Conservation (phyloP, 2,329 filamentous ascomycete genomes). For the Trichoderma guizhouense region DNA sequence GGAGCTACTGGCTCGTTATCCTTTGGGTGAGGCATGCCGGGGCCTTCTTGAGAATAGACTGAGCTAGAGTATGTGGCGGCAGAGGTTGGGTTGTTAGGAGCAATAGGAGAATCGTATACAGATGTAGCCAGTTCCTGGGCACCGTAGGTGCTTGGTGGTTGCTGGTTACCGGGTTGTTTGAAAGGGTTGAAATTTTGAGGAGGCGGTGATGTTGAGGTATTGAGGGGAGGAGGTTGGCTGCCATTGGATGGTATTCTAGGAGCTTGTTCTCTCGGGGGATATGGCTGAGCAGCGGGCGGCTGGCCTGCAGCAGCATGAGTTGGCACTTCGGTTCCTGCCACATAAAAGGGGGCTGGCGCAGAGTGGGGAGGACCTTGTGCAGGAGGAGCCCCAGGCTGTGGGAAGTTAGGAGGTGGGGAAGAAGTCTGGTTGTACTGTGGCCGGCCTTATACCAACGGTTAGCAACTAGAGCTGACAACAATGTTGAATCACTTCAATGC, state of each 20-base stretch:
- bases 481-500: neutral
- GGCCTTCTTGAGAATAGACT: constrained; percentile 48
- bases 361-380: constrained; percentile 24
- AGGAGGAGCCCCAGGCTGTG: constrained; percentile 47
- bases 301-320: constrained; percentile 32
- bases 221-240: constrained; percentile 48
- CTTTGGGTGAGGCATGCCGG: constrained; percentile 27
- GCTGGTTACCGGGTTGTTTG: constrained; percentile 32
- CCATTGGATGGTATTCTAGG: constrained; percentile 47
- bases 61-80: constrained; percentile 45
- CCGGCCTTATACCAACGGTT: constrained; percentile 36
- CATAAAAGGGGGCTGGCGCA: constrained; percentile 62
- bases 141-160: constrained; percentile 36
- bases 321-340: constrained; percentile 56
- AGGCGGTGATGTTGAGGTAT: constrained; percentile 50
- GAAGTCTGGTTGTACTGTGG: constrained; percentile 45
- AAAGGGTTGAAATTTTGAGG: constrained; percentile 45
- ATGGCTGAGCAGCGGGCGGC: constrained; percentile 41
- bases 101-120: constrained; percentile 71
- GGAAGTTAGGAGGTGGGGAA: constrained; percentile 54
- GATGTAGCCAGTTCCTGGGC: constrained; percentile 77
- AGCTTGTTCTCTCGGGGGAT: constrained; percentile 51
- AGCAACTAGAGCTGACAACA: neutral
- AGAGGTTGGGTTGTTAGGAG: constrained; percentile 46
- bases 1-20: constrained; percentile 29